A percentile compares a stretch with the other conserved stretches of the same genome.
These are phyloP conservation scores for Candida silvatica DNA, from an alignment of 805 yeast species.

Conservation along the genomic window DNA sequence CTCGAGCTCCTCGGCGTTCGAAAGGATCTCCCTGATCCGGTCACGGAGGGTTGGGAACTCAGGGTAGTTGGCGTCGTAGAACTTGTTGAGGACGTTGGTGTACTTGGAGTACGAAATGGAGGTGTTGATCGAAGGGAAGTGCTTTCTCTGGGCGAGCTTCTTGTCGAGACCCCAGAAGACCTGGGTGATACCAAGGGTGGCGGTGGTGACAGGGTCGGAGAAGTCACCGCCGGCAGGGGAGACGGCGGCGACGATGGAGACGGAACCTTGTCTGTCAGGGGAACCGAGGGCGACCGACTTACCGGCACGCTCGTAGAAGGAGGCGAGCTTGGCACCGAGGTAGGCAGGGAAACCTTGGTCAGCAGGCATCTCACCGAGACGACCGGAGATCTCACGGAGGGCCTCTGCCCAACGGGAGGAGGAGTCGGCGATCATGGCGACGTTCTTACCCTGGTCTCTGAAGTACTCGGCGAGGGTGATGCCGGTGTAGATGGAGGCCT, in stretches of 20 bases:
- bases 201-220: slow-evolving; percentile 98
- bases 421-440: slow-evolving; percentile 99
- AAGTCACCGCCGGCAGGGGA: slow-evolving; percentile 99
- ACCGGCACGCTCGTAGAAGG: slow-evolving; percentile 99
- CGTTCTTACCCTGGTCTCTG: slow-evolving; percentile 99
- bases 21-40: slow-evolving; percentile 86
- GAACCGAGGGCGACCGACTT: slow-evolving; percentile 91
- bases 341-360: slow-evolving; percentile 99
- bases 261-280: slow-evolving; percentile 95
- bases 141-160: slow-evolving; percentile 98
- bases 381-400: slow-evolving; percentile 98
- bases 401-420: slow-evolving; percentile 99
- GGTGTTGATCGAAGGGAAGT: slow-evolving; percentile 98
- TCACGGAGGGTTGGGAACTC: slow-evolving; percentile 88
- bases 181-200: slow-evolving; percentile 99
- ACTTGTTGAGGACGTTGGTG: slow-evolving; percentile 77
- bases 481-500: slow-evolving; percentile 98
- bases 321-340: slow-evolving; percentile 96
- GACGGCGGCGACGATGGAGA: slow-evolving; percentile 99
- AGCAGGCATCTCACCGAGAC: slow-evolving; percentile 99
- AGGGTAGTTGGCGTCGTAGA: slow-evolving; percentile 78
- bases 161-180: slow-evolving; percentile 99
- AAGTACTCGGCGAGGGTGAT: slow-evolving; percentile 97
- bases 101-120: slow-evolving; percentile 95
- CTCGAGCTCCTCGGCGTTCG: slow-evolving; percentile 97